phyloP scores from a whole-genome alignment of 768 basidiomycete genomes.

The Macrocybe gigantea region DNA sequence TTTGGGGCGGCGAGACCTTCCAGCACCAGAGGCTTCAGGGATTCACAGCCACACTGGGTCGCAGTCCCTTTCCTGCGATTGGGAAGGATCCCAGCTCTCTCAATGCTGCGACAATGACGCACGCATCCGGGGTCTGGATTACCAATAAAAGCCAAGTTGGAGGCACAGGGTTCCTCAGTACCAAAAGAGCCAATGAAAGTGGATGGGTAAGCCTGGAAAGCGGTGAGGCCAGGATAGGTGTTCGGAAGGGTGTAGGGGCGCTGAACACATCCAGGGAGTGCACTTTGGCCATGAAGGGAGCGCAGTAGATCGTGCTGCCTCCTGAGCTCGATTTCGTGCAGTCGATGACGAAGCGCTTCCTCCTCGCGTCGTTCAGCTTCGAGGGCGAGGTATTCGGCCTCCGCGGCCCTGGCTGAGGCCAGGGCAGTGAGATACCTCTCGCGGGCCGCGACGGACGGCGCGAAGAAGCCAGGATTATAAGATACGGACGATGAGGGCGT shows the following conservation, averaged over 20 bases:
- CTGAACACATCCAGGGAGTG: slow-evolving; percentile 1
- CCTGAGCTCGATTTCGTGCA: slow-evolving; percentile 15
- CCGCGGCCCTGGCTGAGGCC: slow-evolving; percentile 29
- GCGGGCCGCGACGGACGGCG: slow-evolving; percentile 16
- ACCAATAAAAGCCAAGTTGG: too few species aligned
- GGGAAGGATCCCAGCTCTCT: too few species aligned
- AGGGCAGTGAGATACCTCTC: slow-evolving; percentile 31
- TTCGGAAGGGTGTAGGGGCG: background rate
- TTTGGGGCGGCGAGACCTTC: too few species aligned
- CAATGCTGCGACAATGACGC: too few species aligned
- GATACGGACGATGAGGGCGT: background rate
- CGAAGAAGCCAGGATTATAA: slow-evolving; percentile 1
- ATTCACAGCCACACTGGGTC: too few species aligned
- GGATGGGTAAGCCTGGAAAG: background rate
- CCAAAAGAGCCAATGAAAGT: too few species aligned
- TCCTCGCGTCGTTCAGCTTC: slow-evolving; percentile 27
- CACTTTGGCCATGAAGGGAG: too few species aligned
- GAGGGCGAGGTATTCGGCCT: slow-evolving; percentile 29
- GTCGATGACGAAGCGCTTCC: slow-evolving; percentile 18
- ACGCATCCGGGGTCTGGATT: too few species aligned
- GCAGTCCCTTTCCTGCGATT: too few species aligned
- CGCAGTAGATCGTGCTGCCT: slow-evolving; percentile 8
- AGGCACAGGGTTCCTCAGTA: too few species aligned
- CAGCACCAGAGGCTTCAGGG: too few species aligned
- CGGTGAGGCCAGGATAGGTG: background rate